These are phyloP conservation scores for Pseudozyma pruni DNA, from an alignment of 1,284 basidiomycete species.

Conservation along the genomic window DNA sequence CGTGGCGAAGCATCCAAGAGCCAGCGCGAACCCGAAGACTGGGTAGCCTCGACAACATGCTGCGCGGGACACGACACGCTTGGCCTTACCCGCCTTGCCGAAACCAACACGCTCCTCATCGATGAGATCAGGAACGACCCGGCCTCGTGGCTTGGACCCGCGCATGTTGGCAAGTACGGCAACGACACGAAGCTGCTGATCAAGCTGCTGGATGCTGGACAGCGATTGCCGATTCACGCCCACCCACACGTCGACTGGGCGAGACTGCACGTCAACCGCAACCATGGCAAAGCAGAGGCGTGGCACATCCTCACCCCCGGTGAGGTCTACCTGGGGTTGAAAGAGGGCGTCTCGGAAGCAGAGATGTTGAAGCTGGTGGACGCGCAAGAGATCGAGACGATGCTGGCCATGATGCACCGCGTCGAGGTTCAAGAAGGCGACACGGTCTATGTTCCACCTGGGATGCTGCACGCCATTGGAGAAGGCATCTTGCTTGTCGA, in stretches of 20 bases:
- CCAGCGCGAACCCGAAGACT: conserved; percentile 34
- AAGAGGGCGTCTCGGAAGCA: conserved; percentile 3
- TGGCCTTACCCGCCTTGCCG: conserved; percentile 24
- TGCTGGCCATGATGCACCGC: conserved; percentile 28
- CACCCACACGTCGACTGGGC: conserved; percentile 41
- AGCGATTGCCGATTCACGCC: conserved; percentile 34
- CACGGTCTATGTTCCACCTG: conserved; percentile 38
- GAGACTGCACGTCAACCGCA: conserved; percentile 14
- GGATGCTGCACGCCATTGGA: conserved; percentile 37
- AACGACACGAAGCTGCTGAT: conserved; percentile 35
- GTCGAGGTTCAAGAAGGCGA: conserved; percentile 24
- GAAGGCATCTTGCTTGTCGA: conserved; percentile 32
- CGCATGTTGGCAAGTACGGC: conserved; percentile 28
- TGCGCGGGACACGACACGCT: conserved; percentile 37
- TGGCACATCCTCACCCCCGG: conserved; percentile 30
- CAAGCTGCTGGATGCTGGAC: conserved; percentile 37
- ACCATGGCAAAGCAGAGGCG: conserved; percentile 38
- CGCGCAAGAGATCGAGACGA: conserved; percentile 25
- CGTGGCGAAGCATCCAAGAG: conserved; percentile 16
- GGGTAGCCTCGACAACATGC: conserved; percentile 39
- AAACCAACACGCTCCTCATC: conserved; percentile 19
- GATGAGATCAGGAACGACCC: conserved; percentile 27
- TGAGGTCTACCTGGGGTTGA: conserved; percentile 26
- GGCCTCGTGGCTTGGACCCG: conserved; percentile 16
- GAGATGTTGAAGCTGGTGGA: conserved; percentile 29